phyloP scores from a whole-genome alignment of 768 basidiomycete species.

The Termitomyces sp. region DNA sequence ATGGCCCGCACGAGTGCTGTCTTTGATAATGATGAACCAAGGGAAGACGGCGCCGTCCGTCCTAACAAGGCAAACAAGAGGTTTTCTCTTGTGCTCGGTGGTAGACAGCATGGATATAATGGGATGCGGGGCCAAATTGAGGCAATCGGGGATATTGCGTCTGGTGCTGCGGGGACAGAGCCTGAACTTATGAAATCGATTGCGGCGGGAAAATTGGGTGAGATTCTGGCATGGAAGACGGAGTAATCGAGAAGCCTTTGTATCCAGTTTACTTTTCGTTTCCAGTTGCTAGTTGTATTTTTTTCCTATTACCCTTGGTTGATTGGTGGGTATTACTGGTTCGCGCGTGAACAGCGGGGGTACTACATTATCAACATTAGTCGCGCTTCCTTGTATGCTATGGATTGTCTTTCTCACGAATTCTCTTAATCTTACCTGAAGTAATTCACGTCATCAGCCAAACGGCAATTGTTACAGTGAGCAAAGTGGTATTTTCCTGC shows the following conservation, averaged over 20 bases:
- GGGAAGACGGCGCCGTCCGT: constrained; percentile 15
- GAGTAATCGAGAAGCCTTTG: neutral
- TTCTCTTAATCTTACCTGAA: neutral
- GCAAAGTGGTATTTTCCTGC: neutral
- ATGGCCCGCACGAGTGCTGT: constrained; percentile 44
- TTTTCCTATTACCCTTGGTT: neutral
- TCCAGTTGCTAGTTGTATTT: neutral
- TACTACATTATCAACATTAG: no score
- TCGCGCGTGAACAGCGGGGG: no score
- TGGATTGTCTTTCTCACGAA: no score
- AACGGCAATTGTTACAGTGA: neutral
- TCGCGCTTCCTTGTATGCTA: no score
- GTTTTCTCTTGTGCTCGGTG: constrained; percentile 53
- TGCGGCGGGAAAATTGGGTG: constrained; percentile 48
- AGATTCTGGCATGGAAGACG: constrained; percentile 40
- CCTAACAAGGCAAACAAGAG: constrained; percentile 29
- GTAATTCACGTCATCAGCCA: neutral
- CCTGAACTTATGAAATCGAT: constrained; percentile 34
- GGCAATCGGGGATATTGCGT: constrained; percentile 21
- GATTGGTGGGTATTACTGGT: no score
- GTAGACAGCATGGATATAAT: constrained; percentile 9
- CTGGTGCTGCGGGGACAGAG: constrained; percentile 10
- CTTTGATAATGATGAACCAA: constrained; percentile 11
- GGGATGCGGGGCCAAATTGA: constrained; percentile 5
- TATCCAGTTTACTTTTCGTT: neutral